These are phyloP conservation scores for Endocalyx cinctus DNA, from an alignment of 2,329 filamentous ascomycete species.

Conservation along the genomic window DNA sequence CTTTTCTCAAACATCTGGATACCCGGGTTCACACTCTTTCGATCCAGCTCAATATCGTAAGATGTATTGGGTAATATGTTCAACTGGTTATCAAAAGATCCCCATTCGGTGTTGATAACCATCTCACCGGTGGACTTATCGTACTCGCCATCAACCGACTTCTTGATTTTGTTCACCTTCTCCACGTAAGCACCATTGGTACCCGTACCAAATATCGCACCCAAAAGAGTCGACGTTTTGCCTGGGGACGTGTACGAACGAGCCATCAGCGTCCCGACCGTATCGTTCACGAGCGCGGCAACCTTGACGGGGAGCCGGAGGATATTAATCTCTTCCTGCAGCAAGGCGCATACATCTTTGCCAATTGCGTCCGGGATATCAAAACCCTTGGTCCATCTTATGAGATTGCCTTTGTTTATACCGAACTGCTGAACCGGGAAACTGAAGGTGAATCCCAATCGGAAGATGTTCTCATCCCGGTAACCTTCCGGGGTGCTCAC, in stretches of 20 bases:
- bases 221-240: slow-evolving; percentile 81
- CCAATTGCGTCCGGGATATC: slow-evolving; percentile 93
- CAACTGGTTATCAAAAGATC: slow-evolving; percentile 92
- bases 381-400: slow-evolving; percentile 98
- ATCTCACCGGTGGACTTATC: slow-evolving; percentile 83
- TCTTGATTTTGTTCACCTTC: slow-evolving; percentile 80
- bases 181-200: slow-evolving; percentile 98
- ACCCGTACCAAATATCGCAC: slow-evolving; percentile 94
- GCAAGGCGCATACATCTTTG: slow-evolving; percentile 86
- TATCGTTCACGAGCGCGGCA: slow-evolving; percentile 95
- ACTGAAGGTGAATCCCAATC: slow-evolving; percentile 97
- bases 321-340: slow-evolving; percentile 85
- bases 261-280: slow-evolving; percentile 95
- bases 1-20: slow-evolving; percentile 99
- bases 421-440: slow-evolving; percentile 93
- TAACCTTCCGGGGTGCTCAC: slow-evolving; percentile 54
- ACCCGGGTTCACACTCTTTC: slow-evolving; percentile 80
- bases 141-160: slow-evolving; percentile 65
- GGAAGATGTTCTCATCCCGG: slow-evolving; percentile 75
- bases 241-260: slow-evolving; percentile 90
- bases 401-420: slow-evolving; percentile 91
- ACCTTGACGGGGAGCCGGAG: slow-evolving; percentile 86
- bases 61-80: slow-evolving; percentile 80
- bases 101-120: slow-evolving; percentile 99
- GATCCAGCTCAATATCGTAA: slow-evolving; percentile 77